Base-by-base conservation (phyloP, 164 flowering plant species). In the Amborella trichopoda region DNA sequence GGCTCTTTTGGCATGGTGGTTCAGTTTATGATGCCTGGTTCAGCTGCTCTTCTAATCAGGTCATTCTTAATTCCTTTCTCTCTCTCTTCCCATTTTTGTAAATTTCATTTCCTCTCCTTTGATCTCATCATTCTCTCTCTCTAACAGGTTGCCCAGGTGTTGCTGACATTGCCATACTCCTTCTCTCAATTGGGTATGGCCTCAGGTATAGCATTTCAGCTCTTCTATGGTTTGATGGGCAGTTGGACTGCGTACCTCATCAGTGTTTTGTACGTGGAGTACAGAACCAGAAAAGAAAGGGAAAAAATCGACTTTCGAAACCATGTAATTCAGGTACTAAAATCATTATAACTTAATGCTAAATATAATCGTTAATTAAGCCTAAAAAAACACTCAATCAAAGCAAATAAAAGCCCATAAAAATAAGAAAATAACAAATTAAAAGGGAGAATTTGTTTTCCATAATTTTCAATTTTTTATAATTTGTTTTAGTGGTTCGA, bases 21-120 rank as follows among this genome's bases (percentile, higher is more conserved):
- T 81, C 90, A 25, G 83, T 68, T 2, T 78, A 72, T 24, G 90
- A 81, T 64, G 90, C 90, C 21, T 81, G 90, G 90, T 78, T 81
- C 43, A 78, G 82, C 57, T 75, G 82, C 55, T 75, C 82, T 5
- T 78, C 90, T 3, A 81, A 78, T 44, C 85, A 78, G 81, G 90
- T 69, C 55, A 27, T 46, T 16, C 3, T 20, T 20, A 38, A 24
- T 18, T 12, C 16, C 13, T 6, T 26, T 5, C 2, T 48, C 20
- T 13, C 14, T 23, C 18, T 16, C 3, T 32, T 14, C 21, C 4
- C 19, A 21, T 14, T 19, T 1, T 5, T n/a, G 36, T 21, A 1
- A 37, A 1, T 1, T 32, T 18, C 23, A 6, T 30, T 21, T 27
- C 23, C 19, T 30, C 18, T 18, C n/a, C 11, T 4, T 49, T 49